Evolutionary conservation across 805 yeast species (phyloP).

Genomic region (Barnettozyma californica): DNA sequence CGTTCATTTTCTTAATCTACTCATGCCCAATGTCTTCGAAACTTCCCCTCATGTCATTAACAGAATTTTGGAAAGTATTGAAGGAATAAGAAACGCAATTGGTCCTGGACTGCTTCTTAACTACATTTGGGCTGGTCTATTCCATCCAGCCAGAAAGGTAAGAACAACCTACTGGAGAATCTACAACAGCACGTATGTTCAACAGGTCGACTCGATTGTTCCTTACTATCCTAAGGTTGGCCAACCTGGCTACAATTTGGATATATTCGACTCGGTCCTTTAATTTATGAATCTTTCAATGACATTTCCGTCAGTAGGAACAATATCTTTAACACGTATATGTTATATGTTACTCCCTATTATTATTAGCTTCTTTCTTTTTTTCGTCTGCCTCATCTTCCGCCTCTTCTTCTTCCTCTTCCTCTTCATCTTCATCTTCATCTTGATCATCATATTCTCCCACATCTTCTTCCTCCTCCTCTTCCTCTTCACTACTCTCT

Average conservation of each 20-base stretch:
- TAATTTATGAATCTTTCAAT: slow-evolving; percentile 1
- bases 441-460: slow-evolving; percentile 15
- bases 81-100: slow-evolving; percentile 60
- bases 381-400: slow-evolving; percentile 4
- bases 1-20: slow-evolving; percentile 71
- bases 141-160: slow-evolving; percentile 90
- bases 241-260: slow-evolving; percentile 16
- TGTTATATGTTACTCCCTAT: too few relatives aligned
- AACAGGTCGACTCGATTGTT: slow-evolving; percentile 66
- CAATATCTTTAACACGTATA: slow-evolving; percentile 1
- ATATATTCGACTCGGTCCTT: slow-evolving; percentile 20
- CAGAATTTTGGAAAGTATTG: slow-evolving; percentile 76
- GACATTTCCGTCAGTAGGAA: not conserved
- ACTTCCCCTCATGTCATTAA: slow-evolving; percentile 92
- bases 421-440: slow-evolving; percentile 1
- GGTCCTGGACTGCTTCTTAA: slow-evolving; percentile 75
- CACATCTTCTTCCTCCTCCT: slow-evolving; percentile 27
- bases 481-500: slow-evolving; percentile 22
- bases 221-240: slow-evolving; percentile 74
- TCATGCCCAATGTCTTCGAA: slow-evolving; percentile 87
- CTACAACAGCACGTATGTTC: slow-evolving; percentile 72
- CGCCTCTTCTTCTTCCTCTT: slow-evolving; percentile 1
- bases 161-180: slow-evolving; percentile 81
- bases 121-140: slow-evolving; percentile 82
- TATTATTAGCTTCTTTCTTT: slow-evolving; percentile 5